Conservation (phyloP, 2,329 filamentous ascomycete species). For the Zasmidium cellare region DNA sequence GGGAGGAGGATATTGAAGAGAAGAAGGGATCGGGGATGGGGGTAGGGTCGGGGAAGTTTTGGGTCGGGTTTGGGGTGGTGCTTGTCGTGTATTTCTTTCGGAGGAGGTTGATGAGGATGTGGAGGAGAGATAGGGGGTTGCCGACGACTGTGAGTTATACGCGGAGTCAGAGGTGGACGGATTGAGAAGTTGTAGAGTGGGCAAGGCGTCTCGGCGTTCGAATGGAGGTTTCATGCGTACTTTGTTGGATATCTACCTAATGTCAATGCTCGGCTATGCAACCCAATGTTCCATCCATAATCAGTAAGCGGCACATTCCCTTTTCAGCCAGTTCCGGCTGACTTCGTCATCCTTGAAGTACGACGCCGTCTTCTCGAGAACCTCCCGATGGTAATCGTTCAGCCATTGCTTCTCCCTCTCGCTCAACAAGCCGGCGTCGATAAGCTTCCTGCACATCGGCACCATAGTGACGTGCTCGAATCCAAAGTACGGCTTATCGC, state of each 20-base stretch:
- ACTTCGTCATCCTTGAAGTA: constrained; percentile 73
- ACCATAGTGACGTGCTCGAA: constrained; percentile 99
- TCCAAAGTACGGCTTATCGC: constrained; percentile 88
- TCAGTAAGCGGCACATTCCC: constrained; percentile 73
- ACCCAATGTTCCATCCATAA: background rate
- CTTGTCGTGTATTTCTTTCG: background rate
- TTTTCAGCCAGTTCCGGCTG: constrained; percentile 77
- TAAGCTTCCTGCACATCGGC: constrained; percentile 86
- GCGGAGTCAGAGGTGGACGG: background rate
- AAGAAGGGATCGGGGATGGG: background rate
- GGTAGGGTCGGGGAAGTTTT: background rate
- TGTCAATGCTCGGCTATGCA: background rate
- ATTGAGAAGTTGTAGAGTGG: background rate
- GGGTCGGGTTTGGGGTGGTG: background rate
- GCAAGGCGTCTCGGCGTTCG: background rate
- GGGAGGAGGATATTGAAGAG: background rate
- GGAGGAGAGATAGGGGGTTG: background rate
- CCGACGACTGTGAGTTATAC: background rate
- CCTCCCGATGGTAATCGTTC: constrained; percentile 79
- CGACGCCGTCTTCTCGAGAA: constrained; percentile 75
- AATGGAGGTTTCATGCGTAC: background rate
- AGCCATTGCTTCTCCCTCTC: constrained; percentile 78
- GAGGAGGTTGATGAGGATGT: background rate
- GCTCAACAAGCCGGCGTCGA: constrained; percentile 72
- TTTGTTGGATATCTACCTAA: background rate